Conservation (phyloP, 495 filamentous ascomycete genomes). For the Podospora comata region DNA sequence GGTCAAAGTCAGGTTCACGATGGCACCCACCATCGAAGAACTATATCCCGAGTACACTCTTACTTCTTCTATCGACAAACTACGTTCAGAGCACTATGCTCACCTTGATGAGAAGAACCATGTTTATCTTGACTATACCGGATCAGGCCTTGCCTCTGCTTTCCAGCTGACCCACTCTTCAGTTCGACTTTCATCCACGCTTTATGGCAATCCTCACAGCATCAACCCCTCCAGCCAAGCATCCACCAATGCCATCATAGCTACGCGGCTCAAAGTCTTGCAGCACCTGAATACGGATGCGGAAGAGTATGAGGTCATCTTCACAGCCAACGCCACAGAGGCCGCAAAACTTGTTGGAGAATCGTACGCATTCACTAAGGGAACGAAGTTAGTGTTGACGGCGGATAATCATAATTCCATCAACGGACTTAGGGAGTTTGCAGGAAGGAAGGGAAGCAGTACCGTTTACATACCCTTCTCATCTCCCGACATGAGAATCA, state of each 20-base stretch:
- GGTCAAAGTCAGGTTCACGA: not conserved
- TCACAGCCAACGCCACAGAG: constrained; percentile 59
- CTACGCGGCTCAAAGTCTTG: constrained; percentile 46
- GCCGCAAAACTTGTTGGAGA: constrained; percentile 57
- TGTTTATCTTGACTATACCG: constrained; percentile 40
- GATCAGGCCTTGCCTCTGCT: constrained; percentile 29
- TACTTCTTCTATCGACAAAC: constrained; percentile 28
- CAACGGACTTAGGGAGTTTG: constrained; percentile 36
- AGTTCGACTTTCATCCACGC: constrained; percentile 28
- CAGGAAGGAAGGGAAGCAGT: constrained; percentile 12
- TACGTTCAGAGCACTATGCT: constrained; percentile 30
- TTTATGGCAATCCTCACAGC: constrained; percentile 62
- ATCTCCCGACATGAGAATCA: constrained; percentile 20
- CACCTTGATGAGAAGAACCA: constrained; percentile 36
- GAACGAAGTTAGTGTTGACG: constrained; percentile 26
- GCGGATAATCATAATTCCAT: constrained; percentile 40
- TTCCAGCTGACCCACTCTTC: constrained; percentile 29
- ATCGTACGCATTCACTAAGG: constrained; percentile 33
- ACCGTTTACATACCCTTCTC: constrained; percentile 26
- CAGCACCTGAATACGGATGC: constrained; percentile 55
- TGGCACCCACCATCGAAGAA: constrained; percentile 9
- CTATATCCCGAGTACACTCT: constrained; percentile 30
- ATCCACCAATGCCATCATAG: constrained; percentile 46
- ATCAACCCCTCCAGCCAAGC: constrained; percentile 48
- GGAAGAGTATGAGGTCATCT: constrained; percentile 58